phyloP scores from a whole-genome alignment of 2,329 filamentous ascomycete genomes.

The Aspergillus sp. region DNA sequence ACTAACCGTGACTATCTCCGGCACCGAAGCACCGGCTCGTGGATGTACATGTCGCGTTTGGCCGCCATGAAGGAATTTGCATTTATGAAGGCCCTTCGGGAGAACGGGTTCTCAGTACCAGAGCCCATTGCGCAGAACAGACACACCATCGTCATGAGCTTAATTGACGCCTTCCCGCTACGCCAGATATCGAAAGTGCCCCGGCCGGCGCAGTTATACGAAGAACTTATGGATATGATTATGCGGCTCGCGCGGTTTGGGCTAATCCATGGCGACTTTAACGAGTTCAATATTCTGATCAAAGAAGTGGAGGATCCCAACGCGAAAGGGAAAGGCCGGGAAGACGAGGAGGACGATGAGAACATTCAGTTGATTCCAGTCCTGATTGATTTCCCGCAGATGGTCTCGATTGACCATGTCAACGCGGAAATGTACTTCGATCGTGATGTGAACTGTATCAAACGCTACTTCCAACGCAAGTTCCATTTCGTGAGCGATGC shows the following conservation, averaged over 20 bases:
- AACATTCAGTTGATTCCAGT: conserved; percentile 67
- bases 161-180: conserved; percentile 88
- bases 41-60: conserved; percentile 96
- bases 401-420: conserved; percentile 89
- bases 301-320: conserved; percentile 61
- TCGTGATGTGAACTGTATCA: conserved; percentile 91
- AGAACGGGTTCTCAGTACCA: conserved; percentile 86
- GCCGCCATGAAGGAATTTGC: conserved; percentile 92
- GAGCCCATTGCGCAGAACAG: conserved; percentile 83
- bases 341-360: conserved; percentile 27
- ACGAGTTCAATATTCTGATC: conserved; percentile 97
- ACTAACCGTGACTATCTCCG: conserved; percentile 93
- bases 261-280: conserved; percentile 96
- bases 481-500: conserved; percentile 84
- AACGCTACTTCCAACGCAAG: conserved; percentile 84
- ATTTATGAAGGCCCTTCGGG: conserved; percentile 83
- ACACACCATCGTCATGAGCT: conserved; percentile 93
- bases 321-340: conserved; percentile 37
- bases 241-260: conserved; percentile 79
- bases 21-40: conserved; percentile 75
- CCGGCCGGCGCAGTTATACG: conserved; percentile 80
- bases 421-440: conserved; percentile 99
- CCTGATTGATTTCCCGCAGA: conserved; percentile 96
- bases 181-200: conserved; percentile 82
- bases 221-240: conserved; percentile 85